phyloP scores from a whole-genome alignment of 306 rosid species.

The Pyrus pyrifolia region DNA sequence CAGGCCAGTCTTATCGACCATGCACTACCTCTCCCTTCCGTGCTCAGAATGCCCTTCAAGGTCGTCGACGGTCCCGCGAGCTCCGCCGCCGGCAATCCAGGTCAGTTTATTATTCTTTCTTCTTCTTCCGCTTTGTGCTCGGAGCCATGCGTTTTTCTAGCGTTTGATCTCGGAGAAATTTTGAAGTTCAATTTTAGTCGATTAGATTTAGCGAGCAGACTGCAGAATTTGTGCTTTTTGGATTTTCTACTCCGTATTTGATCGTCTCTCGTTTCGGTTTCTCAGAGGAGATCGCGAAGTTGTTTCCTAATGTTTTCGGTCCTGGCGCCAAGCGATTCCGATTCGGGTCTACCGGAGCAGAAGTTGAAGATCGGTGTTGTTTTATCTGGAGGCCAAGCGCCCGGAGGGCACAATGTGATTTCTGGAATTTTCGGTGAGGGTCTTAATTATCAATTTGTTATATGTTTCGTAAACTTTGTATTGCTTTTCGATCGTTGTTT shows the following conservation, averaged over 20 bases:
- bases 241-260: background rate
- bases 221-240: background rate
- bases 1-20: conserved; percentile 76
- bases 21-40: conserved; percentile 76
- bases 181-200: background rate
- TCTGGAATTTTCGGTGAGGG: conserved; percentile 76
- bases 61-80: conserved; percentile 73
- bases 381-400: conserved; percentile 96
- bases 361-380: conserved; percentile 91
- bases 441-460: background rate
- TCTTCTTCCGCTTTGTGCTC: background rate
- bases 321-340: conserved; percentile 49
- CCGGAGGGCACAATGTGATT: conserved; percentile 97
- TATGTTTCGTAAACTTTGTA: background rate
- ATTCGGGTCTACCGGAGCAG: conserved; percentile 12
- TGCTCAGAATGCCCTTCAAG: conserved; percentile 57
- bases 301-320: conserved; percentile 78
- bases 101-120: conserved; percentile 19
- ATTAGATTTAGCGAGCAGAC: background rate
- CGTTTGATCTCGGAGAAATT: background rate
- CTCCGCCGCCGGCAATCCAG: conserved; percentile 96
- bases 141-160: conserved; percentile 18
- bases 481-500: background rate
- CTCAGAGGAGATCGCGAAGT: conserved; percentile 86
- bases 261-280: background rate